Conservation (phyloP, 768 basidiomycete genomes). For the Royoungia palumana region DNA sequence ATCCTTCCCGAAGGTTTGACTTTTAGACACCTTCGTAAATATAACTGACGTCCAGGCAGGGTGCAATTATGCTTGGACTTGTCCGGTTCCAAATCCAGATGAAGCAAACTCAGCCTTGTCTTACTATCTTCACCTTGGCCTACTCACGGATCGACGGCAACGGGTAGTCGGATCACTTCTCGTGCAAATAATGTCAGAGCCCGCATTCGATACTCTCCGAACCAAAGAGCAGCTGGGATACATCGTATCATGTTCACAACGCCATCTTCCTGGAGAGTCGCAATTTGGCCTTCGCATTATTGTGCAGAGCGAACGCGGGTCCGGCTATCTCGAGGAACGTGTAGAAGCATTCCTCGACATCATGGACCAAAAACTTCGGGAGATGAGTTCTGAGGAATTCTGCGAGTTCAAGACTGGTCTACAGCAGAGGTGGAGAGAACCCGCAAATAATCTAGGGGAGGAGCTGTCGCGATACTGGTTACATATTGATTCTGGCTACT, state of each 20-base stretch:
- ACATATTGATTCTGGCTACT: slow-evolving; percentile 74
- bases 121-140: slow-evolving; percentile 82
- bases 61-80: slow-evolving; percentile 64
- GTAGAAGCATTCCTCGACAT: slow-evolving; percentile 83
- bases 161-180: slow-evolving; percentile 72
- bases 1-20: slow-evolving; percentile 66
- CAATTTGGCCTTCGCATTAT: slow-evolving; percentile 77
- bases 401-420: slow-evolving; percentile 73
- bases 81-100: slow-evolving; percentile 72
- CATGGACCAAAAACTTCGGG: slow-evolving; percentile 65
- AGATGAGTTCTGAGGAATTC: slow-evolving; percentile 72
- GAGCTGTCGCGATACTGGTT: slow-evolving; percentile 68
- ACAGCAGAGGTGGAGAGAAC: slow-evolving; percentile 80
- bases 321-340: slow-evolving; percentile 78
- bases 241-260: slow-evolving; percentile 64
- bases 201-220: slow-evolving; percentile 85
- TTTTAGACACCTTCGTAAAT: neutral
- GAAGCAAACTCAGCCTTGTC: slow-evolving; percentile 85
- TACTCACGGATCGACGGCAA: slow-evolving; percentile 54
- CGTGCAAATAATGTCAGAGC: slow-evolving; percentile 83
- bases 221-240: slow-evolving; percentile 97
- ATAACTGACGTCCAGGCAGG: slow-evolving; percentile 40
- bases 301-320: slow-evolving; percentile 83
- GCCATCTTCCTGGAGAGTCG: slow-evolving; percentile 59
- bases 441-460: slow-evolving; percentile 82